These are phyloP conservation scores for Luzula sylvatica DNA, from an alignment of 176 grass and related monocot species.

Conservation along the genomic window DNA sequence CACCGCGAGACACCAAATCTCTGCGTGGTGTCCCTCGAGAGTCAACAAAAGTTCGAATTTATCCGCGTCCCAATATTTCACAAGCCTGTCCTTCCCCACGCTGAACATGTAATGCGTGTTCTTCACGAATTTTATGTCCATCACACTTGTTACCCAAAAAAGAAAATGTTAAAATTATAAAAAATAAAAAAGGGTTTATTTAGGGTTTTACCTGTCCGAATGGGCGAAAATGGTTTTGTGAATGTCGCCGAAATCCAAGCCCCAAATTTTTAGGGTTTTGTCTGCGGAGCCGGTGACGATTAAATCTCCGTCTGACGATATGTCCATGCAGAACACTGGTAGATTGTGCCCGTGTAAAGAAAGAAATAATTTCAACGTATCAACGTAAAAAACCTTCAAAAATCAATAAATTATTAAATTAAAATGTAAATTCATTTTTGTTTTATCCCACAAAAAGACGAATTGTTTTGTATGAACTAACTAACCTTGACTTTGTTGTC, in stretches of 20 bases:
- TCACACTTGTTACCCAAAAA: constrained; percentile 44
- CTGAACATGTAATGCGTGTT: constrained; percentile 94
- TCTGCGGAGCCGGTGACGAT: constrained; percentile 90
- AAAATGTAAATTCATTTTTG: not conserved
- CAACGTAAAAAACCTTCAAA: constrained; percentile 69
- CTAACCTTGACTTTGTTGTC: constrained; percentile 80
- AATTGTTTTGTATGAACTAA: not conserved
- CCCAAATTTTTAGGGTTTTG: constrained; percentile 96
- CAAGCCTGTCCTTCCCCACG: constrained; percentile 79
- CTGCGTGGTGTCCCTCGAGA: constrained; percentile 93
- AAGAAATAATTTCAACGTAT: constrained; percentile 65
- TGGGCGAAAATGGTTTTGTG: constrained; percentile 90
- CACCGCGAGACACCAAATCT: constrained; percentile 83
- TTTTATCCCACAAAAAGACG: too few species aligned
- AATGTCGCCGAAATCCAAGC: constrained; percentile 95
- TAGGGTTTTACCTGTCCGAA: constrained; percentile 46
- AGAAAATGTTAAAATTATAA: not conserved
- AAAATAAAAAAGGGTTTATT: constrained; percentile 1
- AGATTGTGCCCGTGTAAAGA: constrained; percentile 80
- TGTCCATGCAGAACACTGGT: constrained; percentile 94
- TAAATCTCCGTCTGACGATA: constrained; percentile 78
- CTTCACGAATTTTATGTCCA: constrained; percentile 90
- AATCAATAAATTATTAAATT: constrained; percentile 19
- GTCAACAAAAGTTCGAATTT: constrained; percentile 94
- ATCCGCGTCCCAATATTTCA: constrained; percentile 98